Base-by-base conservation (phyloP, 306 rosid species). In the Macrotyloma uniflorum region DNA sequence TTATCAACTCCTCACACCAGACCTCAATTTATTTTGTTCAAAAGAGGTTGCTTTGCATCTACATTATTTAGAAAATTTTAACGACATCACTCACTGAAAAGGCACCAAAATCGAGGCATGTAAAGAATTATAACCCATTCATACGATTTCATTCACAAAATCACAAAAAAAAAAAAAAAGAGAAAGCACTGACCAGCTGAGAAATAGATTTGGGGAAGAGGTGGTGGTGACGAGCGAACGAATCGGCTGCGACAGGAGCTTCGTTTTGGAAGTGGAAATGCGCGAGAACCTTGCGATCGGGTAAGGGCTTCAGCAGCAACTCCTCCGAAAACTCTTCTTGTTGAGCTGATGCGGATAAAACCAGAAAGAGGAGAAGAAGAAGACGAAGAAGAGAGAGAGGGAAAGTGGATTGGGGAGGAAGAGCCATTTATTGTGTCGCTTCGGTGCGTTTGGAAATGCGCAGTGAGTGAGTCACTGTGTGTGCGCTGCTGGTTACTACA, bases 171-270 rank as follows among this genome's bases (percentile, higher is more conserved):
- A 0, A 9, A 70, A 24, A 16, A 1, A 23, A 9, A 35, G 5
- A 28, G 23, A 64, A 72, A 19, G 23, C 5, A 81, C 73, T 35
- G 76, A 94, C 97, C 97, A 95, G 86, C 79, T 95, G 98, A 83
- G 99, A 86, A 28, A 95, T 86, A 49, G 96, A 91, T 89, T 95
- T 95, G 45, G 99, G 98, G 80, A 95, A 95, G 58, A 95, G 86
- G n/a, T 88, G 97, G 80, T 95, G 97, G 75, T 95, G 96, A 81
- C 82, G 93, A 19, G 93, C 91, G 82, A 86, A 77, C 57, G 92
- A 83, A 57, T 81, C 73, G 32, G 79, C 82, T 53, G 85, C 26
- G 82, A 69, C 64, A 35, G 93, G 85, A 77, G 96, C 91, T 78
- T 82, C 86, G 80, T 72, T 89, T 68, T 82, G 86, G 83, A 95